Evolutionary conservation across 2,329 filamentous ascomycete species (phyloP).

Genomic region (Ceratocystis diversiconidia): DNA sequence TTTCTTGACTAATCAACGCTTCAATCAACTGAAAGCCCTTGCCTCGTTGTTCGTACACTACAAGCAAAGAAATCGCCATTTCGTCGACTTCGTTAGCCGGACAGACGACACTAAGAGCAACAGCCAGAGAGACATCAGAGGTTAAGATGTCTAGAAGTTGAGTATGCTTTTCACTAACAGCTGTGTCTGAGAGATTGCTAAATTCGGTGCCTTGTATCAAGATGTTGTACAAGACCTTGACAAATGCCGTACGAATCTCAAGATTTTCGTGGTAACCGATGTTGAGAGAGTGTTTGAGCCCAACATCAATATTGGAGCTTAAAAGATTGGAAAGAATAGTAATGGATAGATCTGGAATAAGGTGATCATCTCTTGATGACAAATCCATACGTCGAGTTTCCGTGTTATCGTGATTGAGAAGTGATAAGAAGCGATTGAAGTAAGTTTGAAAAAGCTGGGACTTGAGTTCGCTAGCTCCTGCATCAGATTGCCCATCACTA

Average conservation of each 20-base stretch:
- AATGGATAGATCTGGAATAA: conserved; percentile 49
- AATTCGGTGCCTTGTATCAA: conserved; percentile 59
- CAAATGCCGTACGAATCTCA: conserved; percentile 54
- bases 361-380: conserved; percentile 38
- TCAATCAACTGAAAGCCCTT: conserved; percentile 49
- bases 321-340: conserved; percentile 54
- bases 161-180: conserved; percentile 55
- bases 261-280: conserved; percentile 59
- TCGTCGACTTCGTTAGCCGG: conserved; percentile 56
- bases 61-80: conserved; percentile 51
- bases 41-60: conserved; percentile 55
- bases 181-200: conserved; percentile 51
- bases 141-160: conserved; percentile 49
- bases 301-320: conserved; percentile 58
- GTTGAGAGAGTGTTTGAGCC: conserved; percentile 53
- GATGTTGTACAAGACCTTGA: conserved; percentile 57
- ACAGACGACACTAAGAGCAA: conserved; percentile 50
- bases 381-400: conserved; percentile 18
- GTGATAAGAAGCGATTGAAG: conserved; percentile 53
- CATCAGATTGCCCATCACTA: conserved; percentile 47
- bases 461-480: conserved; percentile 52
- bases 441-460: conserved; percentile 59
- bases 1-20: conserved; percentile 52
- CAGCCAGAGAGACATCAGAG: conserved; percentile 46
- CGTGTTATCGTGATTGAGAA: conserved; percentile 42